Evolutionary conservation across 805 yeast genomes (phyloP), one percentile per base, ranked within the genome.

Genomic region (Myxozyma melibiosi): DNA sequence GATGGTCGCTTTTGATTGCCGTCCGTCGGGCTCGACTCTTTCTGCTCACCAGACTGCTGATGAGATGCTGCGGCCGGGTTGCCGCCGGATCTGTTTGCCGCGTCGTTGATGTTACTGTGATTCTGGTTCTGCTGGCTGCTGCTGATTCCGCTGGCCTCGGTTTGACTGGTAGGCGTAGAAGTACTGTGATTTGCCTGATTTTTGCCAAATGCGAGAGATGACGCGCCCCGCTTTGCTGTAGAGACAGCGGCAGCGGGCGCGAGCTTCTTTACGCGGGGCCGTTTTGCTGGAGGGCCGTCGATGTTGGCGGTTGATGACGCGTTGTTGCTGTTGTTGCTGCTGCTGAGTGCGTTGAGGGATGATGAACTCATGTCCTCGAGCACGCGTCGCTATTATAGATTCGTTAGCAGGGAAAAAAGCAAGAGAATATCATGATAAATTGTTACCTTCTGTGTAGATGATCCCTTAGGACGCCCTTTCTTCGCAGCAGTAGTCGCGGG

Each of bases 311-410:
- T n/a, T n/a, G n/a, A n/a, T n/a, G n/a, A n/a, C n/a, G n/a, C n/a
- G 39, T 20, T 18, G 44, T 6, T 3, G 30, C 45, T 5, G 45
- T 33, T 27, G 31, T n/a, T 28, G 20, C 14, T 31, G 14, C 45
- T 33, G n/a, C 20, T 28, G 3, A 31, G 25, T 4, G 46, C 31
- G 25, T 52, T 52, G 13, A 47, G 35, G 11, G 52, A 16, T 20
- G 56, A 24, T 3, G 51, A 38, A 16, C 47, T 18, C 51, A 52
- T 20, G 20, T 57, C 57, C 31, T 47, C 61, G 4, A 52, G 46
- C 20, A 50, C 50, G 11, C 40, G 48, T 20, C 58, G 55, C 55
- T 48, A 28, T 22, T 30, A 24, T 2, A 3, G 6, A 3, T 16
- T 16, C 14, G 55, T 39, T 16, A 18, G n/a, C 30, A 25, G 11